Evolutionary conservation across 2,329 filamentous ascomycete genomes (phyloP).

Genomic region (Trichophyton simii): DNA sequence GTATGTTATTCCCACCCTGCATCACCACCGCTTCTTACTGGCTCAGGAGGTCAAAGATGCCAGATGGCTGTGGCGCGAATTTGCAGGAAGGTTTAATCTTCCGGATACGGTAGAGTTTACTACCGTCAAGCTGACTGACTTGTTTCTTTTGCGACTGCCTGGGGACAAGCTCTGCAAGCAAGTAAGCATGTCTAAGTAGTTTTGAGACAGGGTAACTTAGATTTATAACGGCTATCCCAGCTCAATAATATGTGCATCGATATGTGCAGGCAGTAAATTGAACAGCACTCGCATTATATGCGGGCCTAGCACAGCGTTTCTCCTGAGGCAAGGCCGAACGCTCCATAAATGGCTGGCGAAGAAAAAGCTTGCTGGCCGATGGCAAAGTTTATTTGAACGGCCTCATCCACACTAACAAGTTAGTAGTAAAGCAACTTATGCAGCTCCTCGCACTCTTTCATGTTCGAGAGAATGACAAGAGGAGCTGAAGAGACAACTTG

Average conservation of each 20-base stretch:
- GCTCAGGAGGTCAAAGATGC: not conserved
- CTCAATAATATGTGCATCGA: not conserved
- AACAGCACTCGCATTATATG: not conserved
- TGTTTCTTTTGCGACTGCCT: not conserved
- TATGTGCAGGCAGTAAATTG: not conserved
- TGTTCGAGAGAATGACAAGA: not conserved
- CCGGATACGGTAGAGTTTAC: not conserved
- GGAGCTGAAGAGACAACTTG: not conserved
- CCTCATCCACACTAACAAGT: not conserved
- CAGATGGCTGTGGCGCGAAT: not conserved
- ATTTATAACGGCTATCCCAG: not conserved
- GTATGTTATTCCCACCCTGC: not conserved
- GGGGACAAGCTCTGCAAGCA: not conserved
- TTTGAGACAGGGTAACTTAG: not conserved
- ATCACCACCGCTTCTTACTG: not conserved
- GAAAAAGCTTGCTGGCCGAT: not conserved
- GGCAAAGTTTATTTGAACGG: not conserved
- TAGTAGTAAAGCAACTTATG: not conserved
- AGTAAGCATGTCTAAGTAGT: not conserved
- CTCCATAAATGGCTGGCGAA: not conserved
- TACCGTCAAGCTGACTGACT: not conserved
- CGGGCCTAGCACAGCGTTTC: not conserved
- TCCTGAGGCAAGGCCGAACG: not conserved
- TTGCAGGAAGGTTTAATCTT: not conserved
- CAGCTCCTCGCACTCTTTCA: not conserved